A percentile compares a stretch with the other conserved stretches of the same genome.
These are phyloP conservation scores for Aspergillus saccharolyticus DNA, from an alignment of 495 filamentous ascomycete species.

Conservation along the genomic window DNA sequence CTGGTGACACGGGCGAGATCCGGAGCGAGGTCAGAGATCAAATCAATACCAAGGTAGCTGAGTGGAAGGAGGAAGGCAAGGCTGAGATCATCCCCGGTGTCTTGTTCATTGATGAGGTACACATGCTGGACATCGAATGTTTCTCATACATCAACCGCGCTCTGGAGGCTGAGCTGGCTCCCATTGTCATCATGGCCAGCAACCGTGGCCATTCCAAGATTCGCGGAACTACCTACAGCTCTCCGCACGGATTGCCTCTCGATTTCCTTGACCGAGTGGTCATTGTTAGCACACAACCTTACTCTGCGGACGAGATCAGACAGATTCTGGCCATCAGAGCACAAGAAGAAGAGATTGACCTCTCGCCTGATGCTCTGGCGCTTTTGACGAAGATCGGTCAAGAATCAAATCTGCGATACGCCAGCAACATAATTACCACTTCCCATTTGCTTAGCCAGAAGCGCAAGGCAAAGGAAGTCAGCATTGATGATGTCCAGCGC, in stretches of 20 bases:
- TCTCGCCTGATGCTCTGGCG: conserved; percentile 81
- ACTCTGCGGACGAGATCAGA: conserved; percentile 76
- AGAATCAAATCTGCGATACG: conserved; percentile 88
- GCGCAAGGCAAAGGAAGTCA: conserved; percentile 73
- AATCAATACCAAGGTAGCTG: conserved; percentile 96
- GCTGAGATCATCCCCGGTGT: conserved; percentile 97
- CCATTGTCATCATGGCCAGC: conserved; percentile 99
- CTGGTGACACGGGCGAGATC: conserved; percentile 97
- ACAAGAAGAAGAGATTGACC: conserved; percentile 91
- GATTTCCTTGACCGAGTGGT: conserved; percentile 96
- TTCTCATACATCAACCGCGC: conserved; percentile 98
- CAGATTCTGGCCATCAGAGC: conserved; percentile 88
- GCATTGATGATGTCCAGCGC: conserved; percentile 81
- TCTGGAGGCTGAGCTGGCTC: conserved; percentile 85
- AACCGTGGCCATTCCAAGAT: conserved; percentile 92
- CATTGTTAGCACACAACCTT: conserved; percentile 93
- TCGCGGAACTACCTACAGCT: conserved; percentile 84
- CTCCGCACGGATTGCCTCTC: conserved; percentile 87
- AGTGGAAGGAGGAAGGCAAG: conserved; percentile 99
- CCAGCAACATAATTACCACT: conserved; percentile 92
- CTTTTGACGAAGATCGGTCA: conserved; percentile 92
- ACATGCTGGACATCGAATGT: conserved; percentile 99
- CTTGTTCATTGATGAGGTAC: conserved; percentile 97
- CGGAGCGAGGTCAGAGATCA: conserved; percentile 94
- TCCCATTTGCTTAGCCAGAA: conserved; percentile 77